phyloP scores from a whole-genome alignment of 192 early-diverging fungal species.

The Blastocladiella britannica region DNA sequence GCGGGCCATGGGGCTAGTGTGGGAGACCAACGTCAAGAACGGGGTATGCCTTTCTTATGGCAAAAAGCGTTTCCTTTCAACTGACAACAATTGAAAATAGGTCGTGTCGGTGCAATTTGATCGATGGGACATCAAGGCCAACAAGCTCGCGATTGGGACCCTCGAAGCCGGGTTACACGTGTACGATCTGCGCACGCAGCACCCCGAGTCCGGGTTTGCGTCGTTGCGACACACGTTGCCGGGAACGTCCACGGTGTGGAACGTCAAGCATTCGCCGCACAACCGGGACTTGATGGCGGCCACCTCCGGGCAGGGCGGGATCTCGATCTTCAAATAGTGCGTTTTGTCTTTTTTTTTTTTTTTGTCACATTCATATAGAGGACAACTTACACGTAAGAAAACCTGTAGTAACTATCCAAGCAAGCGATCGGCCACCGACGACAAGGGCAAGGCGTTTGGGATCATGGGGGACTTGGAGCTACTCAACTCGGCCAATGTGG shows the following conservation, averaged over 20 bases:
- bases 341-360: neutral
- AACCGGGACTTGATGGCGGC: conserved; percentile 43
- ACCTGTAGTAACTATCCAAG: conserved; percentile 30
- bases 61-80: too few species aligned
- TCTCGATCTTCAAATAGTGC: conserved; percentile 40
- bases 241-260: conserved; percentile 31
- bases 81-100: too few species aligned
- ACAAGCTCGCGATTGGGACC: conserved; percentile 31
- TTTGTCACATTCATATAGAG: too few species aligned
- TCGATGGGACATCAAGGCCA: conserved; percentile 27
- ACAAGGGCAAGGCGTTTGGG: conserved; percentile 10
- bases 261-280: conserved; percentile 37
- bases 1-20: conserved; percentile 25
- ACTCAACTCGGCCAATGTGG: conserved; percentile 16
- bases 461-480: conserved; percentile 14
- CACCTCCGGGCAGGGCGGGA: conserved; percentile 29
- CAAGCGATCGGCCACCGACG: conserved; percentile 16
- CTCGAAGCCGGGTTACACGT: conserved; percentile 27
- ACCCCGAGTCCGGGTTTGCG: conserved; percentile 23
- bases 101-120: conserved; percentile 32
- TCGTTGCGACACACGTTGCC: neutral
- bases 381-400: too few species aligned
- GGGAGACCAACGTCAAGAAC: conserved; percentile 48
- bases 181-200: conserved; percentile 32
- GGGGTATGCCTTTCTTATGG: conserved; percentile 19